Conservation (phyloP, 768 basidiomycete genomes). For the Trametes sanguinea region DNA sequence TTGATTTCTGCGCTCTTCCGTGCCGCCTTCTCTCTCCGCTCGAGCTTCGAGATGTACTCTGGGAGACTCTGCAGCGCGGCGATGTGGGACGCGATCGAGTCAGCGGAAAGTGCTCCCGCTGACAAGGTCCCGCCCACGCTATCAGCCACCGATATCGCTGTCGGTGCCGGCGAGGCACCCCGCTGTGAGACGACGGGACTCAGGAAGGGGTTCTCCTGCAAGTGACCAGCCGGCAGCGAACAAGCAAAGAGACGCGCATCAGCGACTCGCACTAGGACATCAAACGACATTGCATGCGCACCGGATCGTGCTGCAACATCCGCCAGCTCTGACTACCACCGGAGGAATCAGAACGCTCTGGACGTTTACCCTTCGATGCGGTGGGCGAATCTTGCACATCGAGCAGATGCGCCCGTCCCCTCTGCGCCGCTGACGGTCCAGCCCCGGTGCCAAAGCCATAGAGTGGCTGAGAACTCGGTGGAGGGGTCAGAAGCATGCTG, state of each 20-base stretch:
- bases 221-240: conserved; percentile 1
- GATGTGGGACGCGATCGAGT: conserved; percentile 29
- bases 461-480: conserved; percentile 20
- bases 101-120: conserved; percentile 26
- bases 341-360: neutral
- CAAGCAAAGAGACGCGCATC: conserved; percentile 16
- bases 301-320: conserved; percentile 21
- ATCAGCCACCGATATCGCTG: conserved; percentile 10
- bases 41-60: conserved; percentile 40
- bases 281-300: conserved; percentile 14
- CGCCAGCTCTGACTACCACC: conserved; percentile 14
- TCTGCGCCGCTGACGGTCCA: conserved; percentile 2
- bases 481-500: conserved; percentile 23
- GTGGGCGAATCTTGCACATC: conserved; percentile 11
- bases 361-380: conserved; percentile 14
- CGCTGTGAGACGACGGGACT: conserved; percentile 3
- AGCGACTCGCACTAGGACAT: neutral
- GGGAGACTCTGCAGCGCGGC: conserved; percentile 22
- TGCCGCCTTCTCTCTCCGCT: conserved; percentile 40
- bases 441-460: conserved; percentile 6
- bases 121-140: neutral
- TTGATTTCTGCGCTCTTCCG: conserved; percentile 35
- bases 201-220: conserved; percentile 25
- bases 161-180: conserved; percentile 1
- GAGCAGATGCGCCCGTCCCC: neutral